phyloP scores from a whole-genome alignment of 257 asterid species.

The Catharanthus roseus region DNA sequence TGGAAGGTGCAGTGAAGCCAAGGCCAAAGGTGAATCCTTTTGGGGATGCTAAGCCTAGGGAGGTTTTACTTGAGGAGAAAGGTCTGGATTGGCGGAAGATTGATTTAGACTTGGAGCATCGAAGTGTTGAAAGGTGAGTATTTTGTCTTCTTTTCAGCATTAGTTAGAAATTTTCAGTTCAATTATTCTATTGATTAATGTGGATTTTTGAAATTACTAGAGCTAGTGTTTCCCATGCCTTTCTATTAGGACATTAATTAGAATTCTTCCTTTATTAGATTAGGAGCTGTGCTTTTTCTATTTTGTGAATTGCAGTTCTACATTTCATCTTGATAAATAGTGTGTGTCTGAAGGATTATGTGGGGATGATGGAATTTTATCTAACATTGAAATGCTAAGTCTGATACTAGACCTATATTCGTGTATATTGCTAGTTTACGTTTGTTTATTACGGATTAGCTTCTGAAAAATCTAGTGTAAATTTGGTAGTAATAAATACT shows the following conservation, averaged over 20 bases:
- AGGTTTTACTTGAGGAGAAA: constrained; percentile 84
- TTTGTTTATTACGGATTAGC: not conserved
- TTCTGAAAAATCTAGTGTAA: not conserved
- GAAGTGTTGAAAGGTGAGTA: constrained; percentile 64
- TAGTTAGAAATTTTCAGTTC: not conserved
- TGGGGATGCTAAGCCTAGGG: constrained; percentile 97
- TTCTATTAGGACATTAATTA: not conserved
- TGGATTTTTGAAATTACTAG: not conserved
- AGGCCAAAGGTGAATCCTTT: constrained; percentile 87
- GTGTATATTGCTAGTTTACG: not conserved
- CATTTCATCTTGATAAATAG: not conserved
- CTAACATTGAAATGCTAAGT: not conserved
- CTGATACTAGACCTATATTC: not conserved
- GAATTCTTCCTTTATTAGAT: not conserved
- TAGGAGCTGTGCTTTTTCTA: not conserved
- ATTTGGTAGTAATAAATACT: not conserved
- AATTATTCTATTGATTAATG: constrained; percentile 3
- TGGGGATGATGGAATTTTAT: not conserved
- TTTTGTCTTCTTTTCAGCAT: constrained; percentile 5
- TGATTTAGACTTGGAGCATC: constrained; percentile 79
- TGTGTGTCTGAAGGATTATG: not conserved
- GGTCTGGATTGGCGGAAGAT: constrained; percentile 96
- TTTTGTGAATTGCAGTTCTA: not conserved
- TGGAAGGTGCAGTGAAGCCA: constrained; percentile 47
- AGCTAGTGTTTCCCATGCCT: not conserved